phyloP scores from a whole-genome alignment of 208 protist genomes.

The Herpetomonas samuelpessoai region DNA sequence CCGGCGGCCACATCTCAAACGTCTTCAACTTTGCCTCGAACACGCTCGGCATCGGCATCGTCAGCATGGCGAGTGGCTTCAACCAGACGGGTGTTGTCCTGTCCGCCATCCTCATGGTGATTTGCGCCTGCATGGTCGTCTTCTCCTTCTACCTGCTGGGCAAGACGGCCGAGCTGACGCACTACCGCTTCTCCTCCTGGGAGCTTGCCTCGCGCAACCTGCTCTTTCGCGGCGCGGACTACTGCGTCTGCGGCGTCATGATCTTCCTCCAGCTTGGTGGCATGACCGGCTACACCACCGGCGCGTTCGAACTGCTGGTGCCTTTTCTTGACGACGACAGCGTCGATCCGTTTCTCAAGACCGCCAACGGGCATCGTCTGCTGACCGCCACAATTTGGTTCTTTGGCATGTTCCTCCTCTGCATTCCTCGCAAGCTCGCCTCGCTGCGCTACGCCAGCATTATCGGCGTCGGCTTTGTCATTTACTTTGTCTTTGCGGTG shows the following conservation, averaged over 20 bases:
- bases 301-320: conserved; percentile 44
- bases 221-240: conserved; percentile 44
- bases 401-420: conserved; percentile 60
- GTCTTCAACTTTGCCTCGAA: conserved; percentile 58
- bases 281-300: conserved; percentile 70
- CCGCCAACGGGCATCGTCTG: conserved; percentile 27
- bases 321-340: conserved; percentile 41
- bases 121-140: conserved; percentile 46
- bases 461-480: conserved; percentile 57
- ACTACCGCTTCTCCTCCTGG: conserved; percentile 44
- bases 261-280: conserved; percentile 64
- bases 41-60: conserved; percentile 60
- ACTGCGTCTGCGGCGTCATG: conserved; percentile 65
- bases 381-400: conserved; percentile 47
- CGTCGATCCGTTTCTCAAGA: conserved; percentile 40
- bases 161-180: conserved; percentile 45
- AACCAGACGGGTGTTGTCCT: conserved; percentile 50
- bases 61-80: conserved; percentile 56
- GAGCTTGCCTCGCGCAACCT: conserved; percentile 44
- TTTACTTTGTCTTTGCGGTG: conserved; percentile 64
- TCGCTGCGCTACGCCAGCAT: conserved; percentile 75
- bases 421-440: conserved; percentile 63
- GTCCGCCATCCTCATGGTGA: conserved; percentile 54
- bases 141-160: conserved; percentile 61
- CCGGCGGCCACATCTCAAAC: conserved; percentile 44